A percentile compares a stretch with the other conserved stretches of the same genome.
Evolutionary conservation across 768 basidiomycete species (phyloP).

Genomic region (Trametes coccinea): DNA sequence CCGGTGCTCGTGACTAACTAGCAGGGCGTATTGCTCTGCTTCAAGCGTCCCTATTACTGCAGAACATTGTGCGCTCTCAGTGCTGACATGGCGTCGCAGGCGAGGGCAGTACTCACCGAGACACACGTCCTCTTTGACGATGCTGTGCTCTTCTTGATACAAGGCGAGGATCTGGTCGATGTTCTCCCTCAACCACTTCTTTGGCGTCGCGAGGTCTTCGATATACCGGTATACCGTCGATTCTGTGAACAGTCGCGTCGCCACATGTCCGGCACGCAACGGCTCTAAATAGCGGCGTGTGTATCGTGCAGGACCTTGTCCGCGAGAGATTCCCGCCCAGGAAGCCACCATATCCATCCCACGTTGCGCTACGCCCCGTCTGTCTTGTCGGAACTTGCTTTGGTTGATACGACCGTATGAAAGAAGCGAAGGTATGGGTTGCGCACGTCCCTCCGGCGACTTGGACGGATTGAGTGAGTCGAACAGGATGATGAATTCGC

Average conservation of each 20-base stretch:
- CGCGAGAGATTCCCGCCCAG: conserved; percentile 32
- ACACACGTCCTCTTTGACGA: conserved; percentile 38
- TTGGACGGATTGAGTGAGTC: conserved; percentile 61
- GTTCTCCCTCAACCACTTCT: conserved; percentile 73
- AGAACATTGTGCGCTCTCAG: not conserved
- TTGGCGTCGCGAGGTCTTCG: conserved; percentile 60
- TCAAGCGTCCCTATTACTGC: conserved; percentile 70
- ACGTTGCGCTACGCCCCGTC: conserved; percentile 58
- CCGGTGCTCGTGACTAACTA: conserved; percentile 72
- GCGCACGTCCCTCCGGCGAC: conserved; percentile 43
- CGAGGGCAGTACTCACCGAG: conserved; percentile 32
- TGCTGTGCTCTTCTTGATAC: conserved; percentile 43
- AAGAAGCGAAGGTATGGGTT: conserved; percentile 55
- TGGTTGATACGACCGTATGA: conserved; percentile 61
- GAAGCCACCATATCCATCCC: conserved; percentile 55
- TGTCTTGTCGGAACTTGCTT: conserved; percentile 53
- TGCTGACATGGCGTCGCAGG: not conserved
- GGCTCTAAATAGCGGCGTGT: conserved; percentile 56
- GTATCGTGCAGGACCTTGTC: conserved; percentile 35
- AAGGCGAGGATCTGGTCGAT: conserved; percentile 60
- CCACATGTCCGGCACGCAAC: conserved; percentile 62
- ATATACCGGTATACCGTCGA: conserved; percentile 69
- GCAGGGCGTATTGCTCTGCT: conserved; percentile 69
- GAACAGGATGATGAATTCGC: conserved; percentile 70
- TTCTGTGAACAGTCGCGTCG: conserved; percentile 69